Percentiles rank a stretch among this genome's conserved stretches.
Conservation (phyloP, 2,329 filamentous ascomycete genomes). For the Periconia sp. region DNA sequence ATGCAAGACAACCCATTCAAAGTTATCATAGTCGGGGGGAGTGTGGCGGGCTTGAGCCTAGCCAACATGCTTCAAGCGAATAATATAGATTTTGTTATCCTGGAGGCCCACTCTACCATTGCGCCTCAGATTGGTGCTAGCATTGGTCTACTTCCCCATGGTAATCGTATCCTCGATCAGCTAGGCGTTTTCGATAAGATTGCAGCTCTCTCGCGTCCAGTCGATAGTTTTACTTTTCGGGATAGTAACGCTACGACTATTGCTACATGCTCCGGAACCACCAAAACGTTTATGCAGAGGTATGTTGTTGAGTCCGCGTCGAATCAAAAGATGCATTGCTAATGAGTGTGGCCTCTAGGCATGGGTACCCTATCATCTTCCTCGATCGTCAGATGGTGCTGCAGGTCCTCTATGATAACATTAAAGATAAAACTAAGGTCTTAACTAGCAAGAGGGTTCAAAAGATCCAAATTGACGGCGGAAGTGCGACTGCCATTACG, state of each 20-base stretch:
- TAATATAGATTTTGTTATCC: slow-evolving; percentile 30
- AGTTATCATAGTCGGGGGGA: slow-evolving; percentile 27
- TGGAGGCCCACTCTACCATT: slow-evolving; percentile 28
- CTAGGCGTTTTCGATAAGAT: slow-evolving; percentile 26
- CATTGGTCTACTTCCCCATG: slow-evolving; percentile 25
- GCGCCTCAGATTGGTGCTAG: slow-evolving; percentile 27
- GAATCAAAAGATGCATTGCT: too few relatives aligned
- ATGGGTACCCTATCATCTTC: slow-evolving; percentile 2
- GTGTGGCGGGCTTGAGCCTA: slow-evolving; percentile 24
- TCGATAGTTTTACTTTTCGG: too few relatives aligned
- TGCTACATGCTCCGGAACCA: too few relatives aligned
- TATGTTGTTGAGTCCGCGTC: too few relatives aligned
- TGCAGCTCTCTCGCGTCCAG: too few relatives aligned
- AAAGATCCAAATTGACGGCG: slow-evolving; percentile 15
- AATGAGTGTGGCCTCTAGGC: too few relatives aligned
- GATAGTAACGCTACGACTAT: too few relatives aligned
- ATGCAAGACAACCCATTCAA: too few relatives aligned
- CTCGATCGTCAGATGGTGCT: slow-evolving; percentile 25
- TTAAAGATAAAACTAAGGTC: slow-evolving; percentile 26
- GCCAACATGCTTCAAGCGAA: slow-evolving; percentile 25
- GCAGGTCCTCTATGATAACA: slow-evolving; percentile 22
- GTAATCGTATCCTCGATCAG: slow-evolving; percentile 29
- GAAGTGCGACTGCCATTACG: slow-evolving; percentile 18
- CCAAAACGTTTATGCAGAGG: too few relatives aligned
- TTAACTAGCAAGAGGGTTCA: slow-evolving; percentile 16